A percentile compares a stretch with the other conserved stretches of the same genome.
phyloP scores from a whole-genome alignment of 1,139 yeast species.

The Nakaseomyces sp. region DNA sequence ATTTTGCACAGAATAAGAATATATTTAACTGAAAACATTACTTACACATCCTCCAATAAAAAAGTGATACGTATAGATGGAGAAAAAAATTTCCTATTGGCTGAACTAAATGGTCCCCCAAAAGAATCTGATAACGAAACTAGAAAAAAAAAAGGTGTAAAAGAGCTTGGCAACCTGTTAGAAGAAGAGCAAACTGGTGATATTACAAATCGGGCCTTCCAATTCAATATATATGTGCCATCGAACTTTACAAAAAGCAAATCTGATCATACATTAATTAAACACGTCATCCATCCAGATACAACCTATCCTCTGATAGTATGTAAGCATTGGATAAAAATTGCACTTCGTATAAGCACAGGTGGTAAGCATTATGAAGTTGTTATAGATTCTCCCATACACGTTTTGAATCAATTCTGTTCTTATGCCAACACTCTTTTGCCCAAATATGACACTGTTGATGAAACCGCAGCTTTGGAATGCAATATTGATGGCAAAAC shows the following conservation, averaged over 20 bases:
- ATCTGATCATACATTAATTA: conserved; percentile 40
- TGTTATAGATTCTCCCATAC: conserved; percentile 85
- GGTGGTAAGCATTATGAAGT: conserved; percentile 84
- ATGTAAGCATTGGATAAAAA: conserved; percentile 89
- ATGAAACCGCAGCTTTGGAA: neutral
- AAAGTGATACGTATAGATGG: conserved; percentile 88
- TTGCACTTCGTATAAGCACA: conserved; percentile 58
- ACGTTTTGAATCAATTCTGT: conserved; percentile 48
- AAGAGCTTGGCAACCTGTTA: conserved; percentile 34
- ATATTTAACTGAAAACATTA: conserved; percentile 76
- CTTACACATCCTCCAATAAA: conserved; percentile 55
- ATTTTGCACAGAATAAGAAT: conserved; percentile 76
- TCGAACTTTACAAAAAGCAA: conserved; percentile 54
- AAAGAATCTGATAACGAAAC: conserved; percentile 26
- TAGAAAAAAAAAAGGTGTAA: conserved; percentile 26
- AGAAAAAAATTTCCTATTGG: conserved; percentile 58
- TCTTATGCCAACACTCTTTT: conserved; percentile 67
- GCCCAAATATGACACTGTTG: conserved; percentile 26
- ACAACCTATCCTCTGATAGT: conserved; percentile 70
- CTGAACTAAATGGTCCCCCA: conserved; percentile 64
- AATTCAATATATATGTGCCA: conserved; percentile 77
- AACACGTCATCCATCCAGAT: conserved; percentile 32
- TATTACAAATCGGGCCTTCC: conserved; percentile 53
- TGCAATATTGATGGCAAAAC: neutral
- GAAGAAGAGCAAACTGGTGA: conserved; percentile 28